A percentile compares a stretch with the other conserved stretches of the same genome.
Evolutionary conservation across 768 basidiomycete genomes (phyloP).

Genomic region (Aureoboletus auriporus): DNA sequence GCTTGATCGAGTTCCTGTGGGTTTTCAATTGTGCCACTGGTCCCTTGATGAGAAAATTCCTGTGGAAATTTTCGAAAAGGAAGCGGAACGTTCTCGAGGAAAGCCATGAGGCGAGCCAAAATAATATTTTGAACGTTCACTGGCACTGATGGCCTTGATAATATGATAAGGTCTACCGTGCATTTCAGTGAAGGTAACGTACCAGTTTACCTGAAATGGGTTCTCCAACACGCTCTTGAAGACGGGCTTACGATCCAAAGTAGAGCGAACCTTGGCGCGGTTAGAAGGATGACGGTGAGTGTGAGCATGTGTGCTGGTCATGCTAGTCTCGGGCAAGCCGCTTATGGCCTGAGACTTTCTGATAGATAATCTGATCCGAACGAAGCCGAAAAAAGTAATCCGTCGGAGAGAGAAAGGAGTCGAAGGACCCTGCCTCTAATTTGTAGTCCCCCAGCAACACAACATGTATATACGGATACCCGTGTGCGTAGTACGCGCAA

Average conservation of each 20-base stretch:
- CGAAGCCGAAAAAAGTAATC: too few relatives aligned
- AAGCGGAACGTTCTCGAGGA: conserved; percentile 46
- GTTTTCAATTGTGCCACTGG: background rate
- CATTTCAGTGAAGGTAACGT: conserved; percentile 6
- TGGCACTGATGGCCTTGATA: conserved; percentile 58
- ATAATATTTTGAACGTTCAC: conserved; percentile 58
- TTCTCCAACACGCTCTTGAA: conserved; percentile 72
- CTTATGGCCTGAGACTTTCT: background rate
- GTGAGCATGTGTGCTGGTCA: conserved; percentile 48
- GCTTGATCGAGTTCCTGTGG: background rate
- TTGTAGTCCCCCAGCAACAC: too few relatives aligned
- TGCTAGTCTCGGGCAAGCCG: background rate
- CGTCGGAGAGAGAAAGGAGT: too few relatives aligned
- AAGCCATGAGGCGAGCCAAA: conserved; percentile 46
- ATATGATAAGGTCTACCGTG: background rate
- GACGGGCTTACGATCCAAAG: conserved; percentile 53
- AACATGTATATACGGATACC: too few relatives aligned
- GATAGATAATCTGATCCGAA: too few relatives aligned
- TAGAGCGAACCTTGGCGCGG: conserved; percentile 47
- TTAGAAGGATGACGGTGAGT: conserved; percentile 59
- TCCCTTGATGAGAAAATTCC: background rate
- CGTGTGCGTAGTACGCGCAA: too few relatives aligned
- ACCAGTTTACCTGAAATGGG: conserved; percentile 72
- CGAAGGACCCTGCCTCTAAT: too few relatives aligned
- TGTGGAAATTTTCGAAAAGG: conserved; percentile 14